Conservation (phyloP, 441 rosid genomes). For the Pelargonium citronellum region DNA sequence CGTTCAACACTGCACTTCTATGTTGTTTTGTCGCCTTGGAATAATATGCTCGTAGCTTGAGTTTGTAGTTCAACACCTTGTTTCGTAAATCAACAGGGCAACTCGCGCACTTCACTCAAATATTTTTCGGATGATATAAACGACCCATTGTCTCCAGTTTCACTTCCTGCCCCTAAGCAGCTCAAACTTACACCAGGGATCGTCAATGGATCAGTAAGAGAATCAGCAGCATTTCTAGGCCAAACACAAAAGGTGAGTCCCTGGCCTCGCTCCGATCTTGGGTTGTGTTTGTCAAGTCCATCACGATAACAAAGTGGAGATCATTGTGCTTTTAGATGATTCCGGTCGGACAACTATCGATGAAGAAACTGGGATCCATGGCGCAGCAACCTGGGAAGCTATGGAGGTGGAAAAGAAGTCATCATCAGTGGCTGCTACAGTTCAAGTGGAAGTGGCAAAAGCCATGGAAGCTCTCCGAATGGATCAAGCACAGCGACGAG, state of each 20-base stretch:
- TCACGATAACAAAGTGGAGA: conserved; percentile 10
- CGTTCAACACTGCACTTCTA: conserved; percentile 1
- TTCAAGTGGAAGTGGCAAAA: conserved; percentile 99
- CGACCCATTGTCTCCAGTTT: conserved; percentile 43
- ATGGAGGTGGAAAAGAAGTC: conserved; percentile 99
- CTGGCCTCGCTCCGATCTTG: conserved; percentile 6
- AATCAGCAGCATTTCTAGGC: conserved; percentile 43
- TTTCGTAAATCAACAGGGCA: conserved; percentile 34
- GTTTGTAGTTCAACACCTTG: neutral
- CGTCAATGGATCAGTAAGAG: conserved; percentile 43
- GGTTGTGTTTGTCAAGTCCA: conserved; percentile 5
- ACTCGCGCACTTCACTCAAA: conserved; percentile 45
- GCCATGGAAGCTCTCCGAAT: conserved; percentile 96
- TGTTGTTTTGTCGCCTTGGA: neutral
- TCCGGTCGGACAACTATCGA: conserved; percentile 69
- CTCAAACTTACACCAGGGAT: conserved; percentile 49
- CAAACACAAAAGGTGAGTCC: conserved; percentile 38
- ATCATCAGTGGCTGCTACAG: conserved; percentile 91
- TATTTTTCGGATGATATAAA: conserved; percentile 37
- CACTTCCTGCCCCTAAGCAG: conserved; percentile 59
- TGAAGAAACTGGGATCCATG: conserved; percentile 58
- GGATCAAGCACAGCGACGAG: conserved; percentile 83
- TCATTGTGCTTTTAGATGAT: conserved; percentile 49
- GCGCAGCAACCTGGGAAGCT: conserved; percentile 63
- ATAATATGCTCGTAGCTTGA: neutral